phyloP scores from a whole-genome alignment of 768 basidiomycete species.

The Rhodotorula toruloides region DNA sequence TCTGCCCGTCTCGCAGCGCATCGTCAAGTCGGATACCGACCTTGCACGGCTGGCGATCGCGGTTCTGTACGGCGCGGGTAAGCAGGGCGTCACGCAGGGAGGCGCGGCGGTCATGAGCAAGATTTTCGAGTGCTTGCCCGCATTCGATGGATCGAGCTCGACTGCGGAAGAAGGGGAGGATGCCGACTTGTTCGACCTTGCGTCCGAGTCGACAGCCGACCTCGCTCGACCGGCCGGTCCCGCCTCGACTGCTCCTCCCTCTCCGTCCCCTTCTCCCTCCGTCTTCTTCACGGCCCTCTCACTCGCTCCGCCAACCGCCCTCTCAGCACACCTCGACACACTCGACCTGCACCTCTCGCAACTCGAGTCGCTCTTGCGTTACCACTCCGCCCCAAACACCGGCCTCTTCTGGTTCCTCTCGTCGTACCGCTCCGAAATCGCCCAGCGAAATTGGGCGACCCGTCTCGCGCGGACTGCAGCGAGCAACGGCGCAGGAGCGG shows the following conservation, averaged over 20 bases:
- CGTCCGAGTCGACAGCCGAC: slow-evolving; percentile 39
- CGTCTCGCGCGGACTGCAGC: slow-evolving; percentile 64
- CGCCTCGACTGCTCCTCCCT: slow-evolving; percentile 56
- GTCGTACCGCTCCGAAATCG: slow-evolving; percentile 58
- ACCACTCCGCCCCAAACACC: slow-evolving; percentile 70
- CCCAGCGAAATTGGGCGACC: slow-evolving; percentile 80
- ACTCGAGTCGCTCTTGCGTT: slow-evolving; percentile 82
- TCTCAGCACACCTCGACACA: slow-evolving; percentile 80
- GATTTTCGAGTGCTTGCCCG: slow-evolving; percentile 94
- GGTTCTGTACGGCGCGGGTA: slow-evolving; percentile 69
- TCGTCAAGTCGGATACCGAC: slow-evolving; percentile 75
- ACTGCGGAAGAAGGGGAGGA: too few relatives aligned
- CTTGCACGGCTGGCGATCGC: slow-evolving; percentile 80
- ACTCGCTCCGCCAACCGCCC: slow-evolving; percentile 54
- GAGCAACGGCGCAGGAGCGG: slow-evolving; percentile 39
- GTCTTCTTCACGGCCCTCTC: slow-evolving; percentile 78
- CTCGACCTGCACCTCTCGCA: slow-evolving; percentile 91
- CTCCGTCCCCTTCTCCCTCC: slow-evolving; percentile 55
- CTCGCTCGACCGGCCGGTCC: slow-evolving; percentile 51
- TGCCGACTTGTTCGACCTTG: slow-evolving; percentile 17
- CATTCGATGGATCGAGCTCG: slow-evolving; percentile 58
- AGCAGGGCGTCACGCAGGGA: slow-evolving; percentile 55
- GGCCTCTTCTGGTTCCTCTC: slow-evolving; percentile 79
- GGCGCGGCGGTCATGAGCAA: slow-evolving; percentile 59
- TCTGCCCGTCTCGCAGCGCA: slow-evolving; percentile 60